Base-by-base conservation (phyloP, 1,139 yeast species). In the Debaryomycetaceae sp. region DNA sequence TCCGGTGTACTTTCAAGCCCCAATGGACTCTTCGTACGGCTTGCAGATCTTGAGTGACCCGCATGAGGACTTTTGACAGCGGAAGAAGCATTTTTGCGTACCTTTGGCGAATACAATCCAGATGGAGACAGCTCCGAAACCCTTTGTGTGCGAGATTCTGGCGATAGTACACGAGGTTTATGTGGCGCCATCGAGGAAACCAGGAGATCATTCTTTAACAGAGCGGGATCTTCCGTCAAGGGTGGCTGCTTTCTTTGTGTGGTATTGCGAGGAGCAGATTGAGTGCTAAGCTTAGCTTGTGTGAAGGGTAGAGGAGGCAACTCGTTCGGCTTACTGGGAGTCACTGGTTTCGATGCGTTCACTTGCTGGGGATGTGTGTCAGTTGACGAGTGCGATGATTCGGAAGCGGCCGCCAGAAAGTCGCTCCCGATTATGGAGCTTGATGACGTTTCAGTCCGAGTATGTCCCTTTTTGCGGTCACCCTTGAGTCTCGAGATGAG, bases 311-410 rank as follows among this genome's bases (percentile, higher is more conserved):
- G 18, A 9, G 14, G 29, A 27, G 23, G 25, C 8, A n/a, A n/a
- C n/a, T n/a, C n/a, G n/a, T n/a, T n/a, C n/a, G n/a, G 9, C 5
- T 25, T 20, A 6, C 18, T 25, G 7, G 31, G 26, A 9, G 14
- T 29, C 14, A 19, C 16, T n/a, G n/a, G n/a, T n/a, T n/a, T n/a
- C n/a, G n/a, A n/a, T n/a, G n/a, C n/a, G n/a, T n/a, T n/a, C n/a
- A 7, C 4, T 23, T 23, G 30, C 21, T 26, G 34, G 23, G 32
- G 29, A 23, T 42, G 44, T 22, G 53, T 46, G 15, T 56, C 63
- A 21, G 46, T 39, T 15, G 64, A 58, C 4, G 67, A 58, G 34
- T 52, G 46, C 23, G 62, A 59, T 4, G 66, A 57, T 20, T 53
- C 58, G 17, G 65, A 60, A 16, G 53, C 56, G 15, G 53, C 44